Percentiles rank a stretch among this genome's conserved stretches.
Evolutionary conservation across 2,329 filamentous ascomycete genomes (phyloP).

Genomic region (Thelonectria rubi): DNA sequence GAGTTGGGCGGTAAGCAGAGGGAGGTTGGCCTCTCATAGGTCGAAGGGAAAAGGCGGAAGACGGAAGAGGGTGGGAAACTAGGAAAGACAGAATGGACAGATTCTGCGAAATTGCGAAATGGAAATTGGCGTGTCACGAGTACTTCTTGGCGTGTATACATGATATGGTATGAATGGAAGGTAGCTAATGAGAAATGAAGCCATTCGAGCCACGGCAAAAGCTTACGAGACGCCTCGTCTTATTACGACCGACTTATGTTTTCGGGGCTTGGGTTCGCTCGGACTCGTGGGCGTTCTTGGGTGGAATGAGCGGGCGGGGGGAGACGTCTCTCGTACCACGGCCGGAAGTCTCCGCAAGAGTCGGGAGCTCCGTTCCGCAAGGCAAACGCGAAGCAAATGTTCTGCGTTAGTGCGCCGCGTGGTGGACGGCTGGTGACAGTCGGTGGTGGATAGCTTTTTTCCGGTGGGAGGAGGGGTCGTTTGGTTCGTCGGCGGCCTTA

Average conservation of each 20-base stretch:
- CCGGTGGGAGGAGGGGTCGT: background rate
- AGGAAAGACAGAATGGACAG: conserved; percentile 22
- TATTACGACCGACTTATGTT: conserved; percentile 1
- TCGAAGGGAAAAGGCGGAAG: conserved; percentile 21
- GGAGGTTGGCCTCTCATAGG: conserved; percentile 4
- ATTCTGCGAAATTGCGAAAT: conserved; percentile 36
- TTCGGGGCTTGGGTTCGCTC: background rate
- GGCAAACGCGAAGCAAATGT: conserved; percentile 3
- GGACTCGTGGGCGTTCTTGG: too few relatives aligned
- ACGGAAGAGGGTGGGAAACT: conserved; percentile 22
- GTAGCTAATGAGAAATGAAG: conserved; percentile 46
- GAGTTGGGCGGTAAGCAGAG: conserved; percentile 65
- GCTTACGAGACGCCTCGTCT: background rate
- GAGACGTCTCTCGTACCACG: conserved; percentile 10
- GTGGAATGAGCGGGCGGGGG: too few relatives aligned
- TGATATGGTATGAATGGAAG: conserved; percentile 38
- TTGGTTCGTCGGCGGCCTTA: too few relatives aligned
- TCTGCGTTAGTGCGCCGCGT: conserved; percentile 22
- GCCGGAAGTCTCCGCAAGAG: background rate
- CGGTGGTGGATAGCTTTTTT: conserved; percentile 15
- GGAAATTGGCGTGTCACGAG: conserved; percentile 31
- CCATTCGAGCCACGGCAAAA: conserved; percentile 31
- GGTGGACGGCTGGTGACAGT: conserved; percentile 13
- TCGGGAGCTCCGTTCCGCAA: background rate
- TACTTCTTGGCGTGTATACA: conserved; percentile 43